Evolutionary conservation across 352 stramenopile genomes (phyloP).

Genomic region (Nothophytophthora sp.): DNA sequence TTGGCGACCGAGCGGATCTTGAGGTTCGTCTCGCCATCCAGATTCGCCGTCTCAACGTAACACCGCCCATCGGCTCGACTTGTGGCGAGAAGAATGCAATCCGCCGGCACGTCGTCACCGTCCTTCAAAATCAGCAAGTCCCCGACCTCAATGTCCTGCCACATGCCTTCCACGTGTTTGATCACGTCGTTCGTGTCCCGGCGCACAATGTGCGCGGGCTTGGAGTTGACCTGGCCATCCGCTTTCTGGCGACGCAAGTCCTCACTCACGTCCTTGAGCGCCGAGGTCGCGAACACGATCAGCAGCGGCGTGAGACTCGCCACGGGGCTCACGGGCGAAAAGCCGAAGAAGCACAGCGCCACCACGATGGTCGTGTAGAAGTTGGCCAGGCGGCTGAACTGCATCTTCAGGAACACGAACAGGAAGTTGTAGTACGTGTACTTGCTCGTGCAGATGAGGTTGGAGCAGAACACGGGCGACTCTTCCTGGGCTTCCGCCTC

Average conservation of each 20-base stretch:
- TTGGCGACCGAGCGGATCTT: slow-evolving; percentile 85
- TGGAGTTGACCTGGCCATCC: slow-evolving; percentile 79
- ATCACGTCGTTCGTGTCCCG: slow-evolving; percentile 53
- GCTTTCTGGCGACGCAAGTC: slow-evolving; percentile 80
- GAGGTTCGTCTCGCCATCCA: slow-evolving; percentile 89
- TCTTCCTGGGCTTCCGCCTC: slow-evolving; percentile 26
- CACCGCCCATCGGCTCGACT: slow-evolving; percentile 73
- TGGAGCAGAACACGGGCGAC: slow-evolving; percentile 57
- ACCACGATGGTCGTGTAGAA: slow-evolving; percentile 90
- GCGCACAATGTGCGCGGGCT: slow-evolving; percentile 73
- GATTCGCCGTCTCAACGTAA: slow-evolving; percentile 87
- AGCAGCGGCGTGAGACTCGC: slow-evolving; percentile 83
- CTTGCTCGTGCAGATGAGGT: slow-evolving; percentile 88
- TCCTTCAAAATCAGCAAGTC: slow-evolving; percentile 84
- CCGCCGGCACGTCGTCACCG: slow-evolving; percentile 78
- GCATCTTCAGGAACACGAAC: slow-evolving; percentile 90
- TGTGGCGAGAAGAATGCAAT: slow-evolving; percentile 82
- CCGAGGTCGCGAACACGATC: slow-evolving; percentile 90
- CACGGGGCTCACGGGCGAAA: slow-evolving; percentile 83
- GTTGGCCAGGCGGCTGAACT: slow-evolving; percentile 90
- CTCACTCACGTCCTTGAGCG: slow-evolving; percentile 85
- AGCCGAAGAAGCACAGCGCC: slow-evolving; percentile 88
- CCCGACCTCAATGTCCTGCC: slow-evolving; percentile 86
- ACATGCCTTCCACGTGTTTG: slow-evolving; percentile 70
- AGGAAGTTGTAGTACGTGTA: slow-evolving; percentile 92